phyloP scores from a whole-genome alignment of 1,284 basidiomycete genomes.

The Meira nashicola region DNA sequence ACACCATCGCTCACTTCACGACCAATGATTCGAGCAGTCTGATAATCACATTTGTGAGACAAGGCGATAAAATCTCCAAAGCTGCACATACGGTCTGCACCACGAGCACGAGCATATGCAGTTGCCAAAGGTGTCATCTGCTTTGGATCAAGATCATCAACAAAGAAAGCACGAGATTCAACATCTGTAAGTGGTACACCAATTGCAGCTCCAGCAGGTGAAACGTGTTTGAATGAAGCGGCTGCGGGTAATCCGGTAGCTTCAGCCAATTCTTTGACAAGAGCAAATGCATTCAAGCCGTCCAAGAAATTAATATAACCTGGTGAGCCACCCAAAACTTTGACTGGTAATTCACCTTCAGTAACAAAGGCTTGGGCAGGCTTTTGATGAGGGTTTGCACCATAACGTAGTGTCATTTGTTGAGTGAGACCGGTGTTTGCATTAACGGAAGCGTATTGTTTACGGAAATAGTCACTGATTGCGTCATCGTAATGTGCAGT shows the following conservation, averaged over 20 bases:
- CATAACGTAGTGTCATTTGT: conserved; percentile 82
- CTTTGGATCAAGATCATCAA: conserved; percentile 74
- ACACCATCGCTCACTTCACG: conserved; percentile 97
- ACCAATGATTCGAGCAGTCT: conserved; percentile 92
- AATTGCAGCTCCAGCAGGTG: conserved; percentile 84
- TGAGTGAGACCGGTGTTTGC: conserved; percentile 53
- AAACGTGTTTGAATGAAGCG: conserved; percentile 99
- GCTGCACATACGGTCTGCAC: conserved; percentile 97
- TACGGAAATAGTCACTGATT: conserved; percentile 93
- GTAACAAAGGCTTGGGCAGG: conserved; percentile 94
- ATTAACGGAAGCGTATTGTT: conserved; percentile 76
- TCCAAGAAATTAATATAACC: conserved; percentile 99
- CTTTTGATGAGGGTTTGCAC: conserved; percentile 97
- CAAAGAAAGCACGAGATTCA: conserved; percentile 92
- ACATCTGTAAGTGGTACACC: conserved; percentile 66
- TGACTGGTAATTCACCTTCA: conserved; percentile 86
- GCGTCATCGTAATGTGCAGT: conserved; percentile 92
- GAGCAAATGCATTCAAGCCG: conserved; percentile 91
- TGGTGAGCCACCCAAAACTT: conserved; percentile 89
- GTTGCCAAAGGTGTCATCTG: conserved; percentile 80
- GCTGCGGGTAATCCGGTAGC: conserved; percentile 79
- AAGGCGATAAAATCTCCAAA: conserved; percentile 98
- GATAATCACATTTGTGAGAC: conserved; percentile 83
- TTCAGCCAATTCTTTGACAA: conserved; percentile 88
- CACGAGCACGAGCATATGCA: conserved; percentile 93